Conservation (phyloP, 805 yeast genomes). For the Yamadazyma sp. region DNA sequence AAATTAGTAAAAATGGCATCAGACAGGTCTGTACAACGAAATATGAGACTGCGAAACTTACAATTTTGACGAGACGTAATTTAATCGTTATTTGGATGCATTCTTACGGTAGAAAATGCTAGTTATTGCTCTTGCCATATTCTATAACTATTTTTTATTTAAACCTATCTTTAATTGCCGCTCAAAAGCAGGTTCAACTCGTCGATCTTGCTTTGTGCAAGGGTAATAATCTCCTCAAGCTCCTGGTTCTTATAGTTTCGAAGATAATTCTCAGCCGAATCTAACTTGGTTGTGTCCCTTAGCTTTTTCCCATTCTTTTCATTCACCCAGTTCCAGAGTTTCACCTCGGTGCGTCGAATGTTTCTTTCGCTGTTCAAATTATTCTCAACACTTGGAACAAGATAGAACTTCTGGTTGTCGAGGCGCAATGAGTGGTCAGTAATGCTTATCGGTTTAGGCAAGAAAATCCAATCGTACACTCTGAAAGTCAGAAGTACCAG, state of each 20-base stretch:
- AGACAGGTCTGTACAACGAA: too few species aligned
- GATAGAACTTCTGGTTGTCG: conserved; percentile 36
- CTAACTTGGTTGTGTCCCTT: too few species aligned
- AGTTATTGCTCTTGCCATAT: neutral
- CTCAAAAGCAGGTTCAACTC: conserved; percentile 4
- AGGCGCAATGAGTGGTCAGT: conserved; percentile 19
- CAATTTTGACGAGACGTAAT: too few species aligned
- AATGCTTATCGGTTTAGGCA: neutral
- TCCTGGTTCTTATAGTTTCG: conserved; percentile 39
- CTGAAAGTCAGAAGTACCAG: conserved; percentile 16
- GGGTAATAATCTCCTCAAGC: conserved; percentile 44
- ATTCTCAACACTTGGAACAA: conserved; percentile 42
- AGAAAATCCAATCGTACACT: conserved; percentile 5
- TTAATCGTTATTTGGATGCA: too few species aligned
- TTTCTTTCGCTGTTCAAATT: conserved; percentile 25
- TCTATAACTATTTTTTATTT: neutral
- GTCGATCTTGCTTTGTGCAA: conserved; percentile 26
- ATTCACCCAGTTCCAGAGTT: conserved; percentile 73
- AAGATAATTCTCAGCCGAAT: conserved; percentile 1
- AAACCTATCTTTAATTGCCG: too few species aligned
- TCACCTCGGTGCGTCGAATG: conserved; percentile 51
- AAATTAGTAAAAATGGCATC: too few species aligned
- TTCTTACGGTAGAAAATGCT: too few species aligned
- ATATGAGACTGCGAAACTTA: too few species aligned
- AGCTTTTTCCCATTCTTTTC: conserved; percentile 13